Base-by-base conservation (phyloP, 1,139 yeast genomes). In the Pichiaceae sp. region DNA sequence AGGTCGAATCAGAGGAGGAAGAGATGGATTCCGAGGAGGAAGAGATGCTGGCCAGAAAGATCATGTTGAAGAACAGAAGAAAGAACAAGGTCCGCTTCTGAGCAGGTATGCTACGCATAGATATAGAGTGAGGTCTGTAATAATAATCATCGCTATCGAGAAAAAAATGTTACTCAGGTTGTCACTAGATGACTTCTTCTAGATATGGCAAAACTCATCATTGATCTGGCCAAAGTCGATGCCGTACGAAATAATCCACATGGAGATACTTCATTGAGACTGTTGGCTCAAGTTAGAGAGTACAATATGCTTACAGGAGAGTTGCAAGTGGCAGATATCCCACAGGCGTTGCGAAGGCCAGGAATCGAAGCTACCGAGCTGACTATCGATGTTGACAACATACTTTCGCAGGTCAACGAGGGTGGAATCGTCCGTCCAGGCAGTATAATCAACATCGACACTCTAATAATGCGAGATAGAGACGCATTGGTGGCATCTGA, bases 31-130 rank as follows among this genome's bases (percentile, higher is more conserved):
- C 49, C 36, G 63, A 65, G 55, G 67, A 60, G 42, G 58, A 62
- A 52, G 52, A 66, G 50, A 71, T 70, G 53, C 70, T 70, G 49
- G 76, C 76, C 57, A 84, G 80, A 61, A 80, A 83, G 78, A 78
- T 87, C 38, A 64, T 85, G 54, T 73, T 87, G 59, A 78, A 75
- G 60, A 80, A 81, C 75, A 83, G 44, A 37, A 77, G 76, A 46
- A 53, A 47, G 45, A 46, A 48, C 35, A 47, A 43, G 41, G 59
- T 54, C 41, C 54, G 45, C 42, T 54, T 55, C 33, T 54, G 46
- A 45, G 23, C 5, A 29, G 8, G 20, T 29, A 7, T 29, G 11
- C 31, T 29, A 29, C 20, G 31, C n/a, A 17, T 29, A 7, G 18
- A 27, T 27, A 12, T 27, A 27, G 16, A 12, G 8, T 11, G n/a